Base-by-base conservation (phyloP, 257 asterid species). In the Penstemon davidsonii region DNA sequence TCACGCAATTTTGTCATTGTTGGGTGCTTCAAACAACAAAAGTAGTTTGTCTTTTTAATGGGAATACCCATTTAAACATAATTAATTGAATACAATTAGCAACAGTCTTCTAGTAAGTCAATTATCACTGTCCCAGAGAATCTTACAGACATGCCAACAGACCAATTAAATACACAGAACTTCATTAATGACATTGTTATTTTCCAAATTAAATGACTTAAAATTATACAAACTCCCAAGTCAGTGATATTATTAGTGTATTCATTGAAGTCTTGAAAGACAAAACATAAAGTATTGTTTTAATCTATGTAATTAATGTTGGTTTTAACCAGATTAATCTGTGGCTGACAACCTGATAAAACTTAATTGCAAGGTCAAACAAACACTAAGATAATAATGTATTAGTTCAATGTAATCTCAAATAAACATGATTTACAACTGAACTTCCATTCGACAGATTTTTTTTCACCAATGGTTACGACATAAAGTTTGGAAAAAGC, bases 131-230 rank as follows among this genome's bases (percentile, higher is more conserved):
- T 47, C 25, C 71, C 33, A 70, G 54, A 69, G 77, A 77, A 74
- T 75, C 76, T 74, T 76, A 83, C 89, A 85, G 80, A 85, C 89
- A 85, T 85, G 71, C 83, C 62, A 66, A 44, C 47, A 50, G 81
- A 66, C 78, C 86, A 71, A 78, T 85, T 78, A 72, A 83, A 72
- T 67, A 58, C 54, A 65, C 18, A 53, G 62, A 25, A 25, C 33
- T 25, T 25, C 33, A 25, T 25, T 25, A 25, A 59, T 59, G 66
- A 18, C 84, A 64, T 76, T 57, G 75, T 80, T 80, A 64, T 64
- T 64, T 76, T 83, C 55, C 61, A 53, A 61, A 75, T 70, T 54
- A 39, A 75, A 67, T 71, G 46, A 41, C 39, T 55, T 51, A 53
- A 53, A 55, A 72, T 60, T 63, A 25, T 60, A 7, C 78, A 43